Conservation (phyloP, 2,329 filamentous ascomycete species). For the Alternaria conjuncta region DNA sequence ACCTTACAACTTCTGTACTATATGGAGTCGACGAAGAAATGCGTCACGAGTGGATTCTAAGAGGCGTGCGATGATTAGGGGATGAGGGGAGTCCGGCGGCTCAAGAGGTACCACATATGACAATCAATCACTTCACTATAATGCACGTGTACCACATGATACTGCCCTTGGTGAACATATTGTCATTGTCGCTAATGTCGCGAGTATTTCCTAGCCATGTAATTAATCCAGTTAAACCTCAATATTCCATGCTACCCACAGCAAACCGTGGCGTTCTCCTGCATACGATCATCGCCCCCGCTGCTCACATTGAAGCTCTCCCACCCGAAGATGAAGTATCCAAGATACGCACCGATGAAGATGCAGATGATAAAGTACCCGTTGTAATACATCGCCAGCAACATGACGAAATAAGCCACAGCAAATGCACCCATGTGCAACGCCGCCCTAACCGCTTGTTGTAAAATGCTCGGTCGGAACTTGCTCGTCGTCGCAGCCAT, state of each 20-base stretch:
- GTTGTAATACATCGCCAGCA: constrained; percentile 71
- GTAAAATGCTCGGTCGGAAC: constrained; percentile 65
- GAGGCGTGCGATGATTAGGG: background rate
- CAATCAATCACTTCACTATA: background rate
- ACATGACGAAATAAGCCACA: constrained; percentile 81
- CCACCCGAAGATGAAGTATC: constrained; percentile 47
- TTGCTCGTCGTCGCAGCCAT: background rate
- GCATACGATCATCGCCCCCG: constrained; percentile 37
- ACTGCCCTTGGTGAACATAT: too few species aligned
- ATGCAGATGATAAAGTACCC: constrained; percentile 69
- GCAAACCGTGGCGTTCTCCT: constrained; percentile 45
- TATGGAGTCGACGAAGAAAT: background rate
- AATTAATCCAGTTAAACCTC: background rate
- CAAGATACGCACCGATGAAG: constrained; percentile 46
- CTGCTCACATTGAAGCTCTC: constrained; percentile 38
- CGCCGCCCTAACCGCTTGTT: constrained; percentile 71
- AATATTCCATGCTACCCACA: constrained; percentile 36
- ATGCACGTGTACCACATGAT: background rate
- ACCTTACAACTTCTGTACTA: background rate
- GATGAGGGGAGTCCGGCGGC: background rate
- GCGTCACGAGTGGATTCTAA: background rate
- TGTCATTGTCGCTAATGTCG: background rate
- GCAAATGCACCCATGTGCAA: constrained; percentile 78
- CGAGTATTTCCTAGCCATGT: background rate
- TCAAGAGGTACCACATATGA: background rate